These are phyloP conservation scores for Davidsoniella neocaledoniae DNA, from an alignment of 2,329 filamentous ascomycete genomes.

Conservation along the genomic window DNA sequence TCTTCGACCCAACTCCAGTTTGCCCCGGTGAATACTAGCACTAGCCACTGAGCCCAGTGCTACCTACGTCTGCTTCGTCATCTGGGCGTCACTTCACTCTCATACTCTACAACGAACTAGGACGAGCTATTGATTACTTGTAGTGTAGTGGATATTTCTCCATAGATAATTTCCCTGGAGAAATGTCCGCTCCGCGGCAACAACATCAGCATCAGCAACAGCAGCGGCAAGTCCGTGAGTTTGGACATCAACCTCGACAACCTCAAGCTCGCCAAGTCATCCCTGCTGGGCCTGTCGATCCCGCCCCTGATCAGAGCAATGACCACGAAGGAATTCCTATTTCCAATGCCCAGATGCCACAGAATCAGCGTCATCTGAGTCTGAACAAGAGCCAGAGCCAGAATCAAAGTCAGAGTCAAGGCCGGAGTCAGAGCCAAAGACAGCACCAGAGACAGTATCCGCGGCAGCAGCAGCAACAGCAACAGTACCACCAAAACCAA, in stretches of 20 bases:
- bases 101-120: too few relatives aligned
- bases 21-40: too few relatives aligned
- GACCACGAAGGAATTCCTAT: background rate
- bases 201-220: background rate
- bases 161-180: too few relatives aligned
- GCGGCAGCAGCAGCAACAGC: too few relatives aligned
- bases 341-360: background rate
- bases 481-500: background rate
- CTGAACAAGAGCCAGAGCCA: background rate
- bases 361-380: background rate
- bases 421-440: background rate
- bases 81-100: too few relatives aligned
- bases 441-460: conserved; percentile 3
- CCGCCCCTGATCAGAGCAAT: background rate
- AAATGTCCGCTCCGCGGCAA: conserved; percentile 1
- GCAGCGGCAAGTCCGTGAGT: conserved; percentile 5
- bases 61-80: too few relatives aligned
- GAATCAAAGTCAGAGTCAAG: background rate
- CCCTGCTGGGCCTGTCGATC: conserved; percentile 1
- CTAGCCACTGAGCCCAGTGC: too few relatives aligned
- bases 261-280: background rate
- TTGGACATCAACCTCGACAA: conserved; percentile 1
- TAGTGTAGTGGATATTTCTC: too few relatives aligned
- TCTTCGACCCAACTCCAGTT: too few relatives aligned
- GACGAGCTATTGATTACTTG: too few relatives aligned